Evolutionary conservation across 140 eudicot species (phyloP).

Genomic region (Flaveria floridana): DNA sequence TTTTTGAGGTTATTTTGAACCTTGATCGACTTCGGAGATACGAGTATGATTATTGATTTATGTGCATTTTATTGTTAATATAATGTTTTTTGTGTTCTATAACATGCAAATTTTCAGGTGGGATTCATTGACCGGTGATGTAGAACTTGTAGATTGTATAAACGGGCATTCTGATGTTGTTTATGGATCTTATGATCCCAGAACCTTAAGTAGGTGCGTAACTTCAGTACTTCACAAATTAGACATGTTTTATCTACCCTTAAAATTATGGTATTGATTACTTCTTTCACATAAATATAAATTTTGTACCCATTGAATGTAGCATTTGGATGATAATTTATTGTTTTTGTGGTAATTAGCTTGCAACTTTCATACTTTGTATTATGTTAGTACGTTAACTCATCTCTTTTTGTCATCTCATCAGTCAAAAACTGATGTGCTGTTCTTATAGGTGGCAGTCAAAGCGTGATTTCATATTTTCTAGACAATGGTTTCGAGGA

Average conservation of each 20-base stretch:
- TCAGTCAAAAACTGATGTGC: conserved; percentile 43
- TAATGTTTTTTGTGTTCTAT: conserved; percentile 22
- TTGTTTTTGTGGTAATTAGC: not conserved
- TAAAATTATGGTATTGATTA: conserved; percentile 5
- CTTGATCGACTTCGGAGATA: conserved; percentile 75
- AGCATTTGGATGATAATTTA: conserved; percentile 8
- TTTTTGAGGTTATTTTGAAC: conserved; percentile 79
- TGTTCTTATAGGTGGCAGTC: conserved; percentile 73
- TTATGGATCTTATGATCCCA: conserved; percentile 75
- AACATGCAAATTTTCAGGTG: conserved; percentile 63
- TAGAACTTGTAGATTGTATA: conserved; percentile 74
- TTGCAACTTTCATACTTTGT: not conserved
- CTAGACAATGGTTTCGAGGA: conserved; percentile 98
- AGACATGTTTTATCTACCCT: not conserved
- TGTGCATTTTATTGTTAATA: conserved; percentile 21
- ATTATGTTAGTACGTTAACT: conserved; percentile 16
- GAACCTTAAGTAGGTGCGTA: conserved; percentile 61
- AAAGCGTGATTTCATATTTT: conserved; percentile 84
- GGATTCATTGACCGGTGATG: conserved; percentile 85
- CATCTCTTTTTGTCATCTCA: conserved; percentile 27
- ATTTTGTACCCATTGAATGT: not conserved
- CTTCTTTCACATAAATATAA: not conserved
- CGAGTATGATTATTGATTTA: conserved; percentile 54
- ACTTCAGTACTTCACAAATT: not conserved
- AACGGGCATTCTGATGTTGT: conserved; percentile 87